Evolutionary conservation across 177 flowering plant species (phyloP).

Genomic region (Vitis hybrid): DNA sequence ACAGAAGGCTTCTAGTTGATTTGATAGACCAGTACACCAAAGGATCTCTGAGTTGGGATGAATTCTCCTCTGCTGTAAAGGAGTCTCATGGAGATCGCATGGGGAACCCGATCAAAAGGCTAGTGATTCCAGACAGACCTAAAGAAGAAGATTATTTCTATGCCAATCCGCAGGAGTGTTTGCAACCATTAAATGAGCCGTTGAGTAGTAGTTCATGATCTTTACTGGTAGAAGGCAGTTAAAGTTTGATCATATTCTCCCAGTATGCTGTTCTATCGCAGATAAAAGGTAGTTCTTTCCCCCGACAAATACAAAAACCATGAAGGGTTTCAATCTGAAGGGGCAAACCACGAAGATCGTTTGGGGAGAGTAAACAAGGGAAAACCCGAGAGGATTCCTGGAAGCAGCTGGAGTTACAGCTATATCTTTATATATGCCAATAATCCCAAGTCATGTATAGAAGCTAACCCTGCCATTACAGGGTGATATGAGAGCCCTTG

Average conservation of each 20-base stretch:
- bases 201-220: conserved; percentile 35
- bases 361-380: neutral
- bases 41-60: conserved; percentile 62
- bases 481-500: conserved; percentile 19
- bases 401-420: conserved; percentile 12
- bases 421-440: conserved; percentile 17
- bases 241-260: conserved; percentile 6
- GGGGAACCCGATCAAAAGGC: conserved; percentile 59
- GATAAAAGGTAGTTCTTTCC: neutral
- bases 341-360: conserved; percentile 5
- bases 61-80: conserved; percentile 59
- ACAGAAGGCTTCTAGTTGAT: conserved; percentile 61
- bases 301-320: neutral
- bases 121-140: conserved; percentile 67
- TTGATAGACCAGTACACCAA: conserved; percentile 54
- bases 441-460: conserved; percentile 41
- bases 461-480: conserved; percentile 38
- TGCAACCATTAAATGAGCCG: conserved; percentile 37
- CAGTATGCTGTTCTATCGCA: conserved; percentile 8
- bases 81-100: conserved; percentile 53
- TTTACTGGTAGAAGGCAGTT: neutral
- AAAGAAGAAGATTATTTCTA: conserved; percentile 91
- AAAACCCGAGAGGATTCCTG: conserved; percentile 10
- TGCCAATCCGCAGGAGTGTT: conserved; percentile 80
- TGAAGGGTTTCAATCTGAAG: conserved; percentile 3